Percentiles rank a stretch among this genome's conserved stretches.
phyloP scores from a whole-genome alignment of 768 basidiomycete genomes.

The Gelatoporia subvermispora region DNA sequence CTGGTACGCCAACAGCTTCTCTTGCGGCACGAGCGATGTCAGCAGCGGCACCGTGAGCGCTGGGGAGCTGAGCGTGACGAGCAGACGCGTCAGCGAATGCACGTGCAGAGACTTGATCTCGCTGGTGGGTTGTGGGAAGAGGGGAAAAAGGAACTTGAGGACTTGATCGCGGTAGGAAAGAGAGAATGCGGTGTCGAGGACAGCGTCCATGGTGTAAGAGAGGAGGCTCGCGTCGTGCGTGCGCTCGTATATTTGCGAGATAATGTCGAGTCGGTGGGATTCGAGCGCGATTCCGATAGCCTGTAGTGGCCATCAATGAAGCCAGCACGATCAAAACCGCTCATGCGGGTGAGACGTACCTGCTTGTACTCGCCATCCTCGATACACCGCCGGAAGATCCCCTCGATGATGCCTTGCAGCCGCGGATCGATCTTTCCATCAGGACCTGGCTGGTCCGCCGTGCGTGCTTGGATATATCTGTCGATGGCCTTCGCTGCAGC shows the following conservation, averaged over 20 bases:
- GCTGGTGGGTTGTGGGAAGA: conserved; percentile 74
- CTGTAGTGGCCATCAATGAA: conserved; percentile 34
- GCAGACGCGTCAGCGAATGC: conserved; percentile 79
- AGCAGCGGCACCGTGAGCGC: conserved; percentile 72
- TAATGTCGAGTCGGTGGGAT: conserved; percentile 81
- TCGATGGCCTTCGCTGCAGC: conserved; percentile 89
- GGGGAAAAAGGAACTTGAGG: conserved; percentile 71
- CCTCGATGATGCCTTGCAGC: conserved; percentile 80
- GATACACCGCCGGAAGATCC: conserved; percentile 82
- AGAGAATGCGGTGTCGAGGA: conserved; percentile 85
- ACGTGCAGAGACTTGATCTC: conserved; percentile 74
- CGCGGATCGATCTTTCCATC: conserved; percentile 71
- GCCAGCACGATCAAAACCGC: background rate
- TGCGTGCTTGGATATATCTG: conserved; percentile 74
- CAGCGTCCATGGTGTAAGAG: conserved; percentile 88
- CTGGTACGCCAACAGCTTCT: conserved; percentile 84
- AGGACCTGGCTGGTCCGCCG: conserved; percentile 43
- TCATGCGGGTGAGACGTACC: conserved; percentile 34
- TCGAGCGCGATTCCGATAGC: conserved; percentile 96
- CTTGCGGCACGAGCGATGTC: conserved; percentile 61
- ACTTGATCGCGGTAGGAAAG: conserved; percentile 82
- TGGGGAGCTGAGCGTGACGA: conserved; percentile 84
- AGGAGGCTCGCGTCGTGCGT: conserved; percentile 76
- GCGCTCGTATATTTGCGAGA: conserved; percentile 68
- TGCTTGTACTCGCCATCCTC: conserved; percentile 89